These are phyloP conservation scores for Aspergillus steynii DNA, from an alignment of 495 filamentous ascomycete genomes.

Conservation along the genomic window DNA sequence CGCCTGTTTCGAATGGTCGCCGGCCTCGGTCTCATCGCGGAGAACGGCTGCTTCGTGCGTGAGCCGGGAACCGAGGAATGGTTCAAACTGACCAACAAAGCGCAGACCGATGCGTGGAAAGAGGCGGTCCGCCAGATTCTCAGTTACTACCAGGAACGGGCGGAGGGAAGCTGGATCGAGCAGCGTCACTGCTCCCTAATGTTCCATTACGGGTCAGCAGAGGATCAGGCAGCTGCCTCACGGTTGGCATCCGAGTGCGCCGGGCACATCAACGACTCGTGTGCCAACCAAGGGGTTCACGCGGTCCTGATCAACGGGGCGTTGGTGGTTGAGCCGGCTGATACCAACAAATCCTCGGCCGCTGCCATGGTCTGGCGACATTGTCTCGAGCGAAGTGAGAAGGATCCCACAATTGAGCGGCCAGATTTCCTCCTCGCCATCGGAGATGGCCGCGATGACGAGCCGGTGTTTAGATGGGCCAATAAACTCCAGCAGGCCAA, in stretches of 20 bases:
- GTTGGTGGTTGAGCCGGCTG: conserved; percentile 75
- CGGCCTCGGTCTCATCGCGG: conserved; percentile 81
- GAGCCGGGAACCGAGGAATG: conserved; percentile 65
- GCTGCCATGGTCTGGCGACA: conserved; percentile 65
- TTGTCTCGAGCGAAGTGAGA: conserved; percentile 39
- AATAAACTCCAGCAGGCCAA: conserved; percentile 63
- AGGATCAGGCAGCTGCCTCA: conserved; percentile 68
- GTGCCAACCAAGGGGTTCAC: conserved; percentile 75
- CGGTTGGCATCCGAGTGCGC: conserved; percentile 84
- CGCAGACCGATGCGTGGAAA: conserved; percentile 73
- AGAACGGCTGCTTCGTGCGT: conserved; percentile 88
- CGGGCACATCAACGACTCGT: conserved; percentile 91
- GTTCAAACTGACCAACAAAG: conserved; percentile 69
- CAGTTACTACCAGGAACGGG: conserved; percentile 83
- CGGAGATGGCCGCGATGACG: conserved; percentile 88
- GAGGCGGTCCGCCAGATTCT: conserved; percentile 72
- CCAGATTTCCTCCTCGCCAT: conserved; percentile 83
- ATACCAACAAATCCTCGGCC: conserved; percentile 83
- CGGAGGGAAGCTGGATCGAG: conserved; percentile 83
- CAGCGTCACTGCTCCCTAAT: conserved; percentile 82
- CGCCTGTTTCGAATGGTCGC: conserved; percentile 75
- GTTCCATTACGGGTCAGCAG: conserved; percentile 82
- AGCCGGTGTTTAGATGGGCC: conserved; percentile 91
- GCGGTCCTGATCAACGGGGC: conserved; percentile 78
- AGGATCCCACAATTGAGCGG: conserved; percentile 36